These are phyloP conservation scores for Tulasnella sp. DNA, from an alignment of 768 basidiomycete species.

Conservation along the genomic window DNA sequence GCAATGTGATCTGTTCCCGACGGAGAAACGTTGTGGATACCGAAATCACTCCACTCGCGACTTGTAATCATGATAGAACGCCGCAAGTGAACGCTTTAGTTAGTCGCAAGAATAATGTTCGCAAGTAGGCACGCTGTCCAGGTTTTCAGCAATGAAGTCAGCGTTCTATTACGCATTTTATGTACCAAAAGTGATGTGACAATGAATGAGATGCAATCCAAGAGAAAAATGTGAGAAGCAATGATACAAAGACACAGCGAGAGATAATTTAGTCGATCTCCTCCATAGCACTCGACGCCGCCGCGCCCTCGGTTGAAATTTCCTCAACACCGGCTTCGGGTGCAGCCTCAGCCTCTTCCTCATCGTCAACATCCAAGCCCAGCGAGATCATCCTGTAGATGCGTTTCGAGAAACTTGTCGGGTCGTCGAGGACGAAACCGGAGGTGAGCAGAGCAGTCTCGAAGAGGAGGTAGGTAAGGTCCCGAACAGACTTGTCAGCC, in stretches of 20 bases:
- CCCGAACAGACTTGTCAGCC: slow-evolving; percentile 96
- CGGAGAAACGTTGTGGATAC: no score
- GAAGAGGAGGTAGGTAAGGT: slow-evolving; percentile 90
- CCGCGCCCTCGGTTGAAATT: slow-evolving; percentile 30
- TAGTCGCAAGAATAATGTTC: no score
- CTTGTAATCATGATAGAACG: no score
- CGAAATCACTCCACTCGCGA: no score
- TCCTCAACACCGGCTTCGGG: slow-evolving; percentile 34
- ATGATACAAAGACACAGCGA: background rate
- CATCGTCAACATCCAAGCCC: slow-evolving; percentile 82
- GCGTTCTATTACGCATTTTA: slow-evolving; percentile 13
- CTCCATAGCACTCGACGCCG: slow-evolving; percentile 84
- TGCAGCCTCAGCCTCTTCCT: slow-evolving; percentile 40
- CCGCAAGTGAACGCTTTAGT: no score
- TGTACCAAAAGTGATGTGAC: slow-evolving; percentile 5
- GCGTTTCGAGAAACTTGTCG: slow-evolving; percentile 87
- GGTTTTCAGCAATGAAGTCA: background rate
- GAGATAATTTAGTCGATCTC: slow-evolving; percentile 46
- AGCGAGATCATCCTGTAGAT: slow-evolving; percentile 96
- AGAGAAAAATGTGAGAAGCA: background rate
- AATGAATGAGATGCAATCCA: slow-evolving; percentile 6
- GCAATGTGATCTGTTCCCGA: no score
- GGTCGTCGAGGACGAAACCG: slow-evolving; percentile 92
- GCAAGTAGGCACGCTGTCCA: no score
- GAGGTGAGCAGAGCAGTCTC: slow-evolving; percentile 95